phyloP scores from a whole-genome alignment of 2,329 filamentous ascomycete genomes.

The Penicillium sclerotiorum region DNA sequence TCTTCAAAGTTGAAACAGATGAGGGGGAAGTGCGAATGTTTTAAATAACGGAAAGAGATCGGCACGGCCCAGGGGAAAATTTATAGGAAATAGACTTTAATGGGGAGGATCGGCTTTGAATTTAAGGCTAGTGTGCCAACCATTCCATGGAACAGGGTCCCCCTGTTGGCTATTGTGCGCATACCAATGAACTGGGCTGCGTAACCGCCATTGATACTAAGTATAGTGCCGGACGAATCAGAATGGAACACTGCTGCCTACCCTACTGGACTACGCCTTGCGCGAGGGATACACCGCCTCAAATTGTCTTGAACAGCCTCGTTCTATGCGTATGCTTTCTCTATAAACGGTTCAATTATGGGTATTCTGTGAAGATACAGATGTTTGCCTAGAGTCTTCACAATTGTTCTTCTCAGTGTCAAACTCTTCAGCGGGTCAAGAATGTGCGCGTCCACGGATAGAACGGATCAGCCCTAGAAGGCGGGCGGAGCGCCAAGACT shows the following conservation, averaged over 20 bases:
- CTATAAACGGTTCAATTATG: background rate
- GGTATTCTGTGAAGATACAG: background rate
- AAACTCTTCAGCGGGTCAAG: background rate
- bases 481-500: constrained; percentile 16
- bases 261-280: background rate
- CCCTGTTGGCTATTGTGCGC: background rate
- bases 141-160: constrained; percentile 1
- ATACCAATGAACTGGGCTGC: constrained; percentile 7
- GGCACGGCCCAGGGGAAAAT: constrained; percentile 9
- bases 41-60: constrained; percentile 13
- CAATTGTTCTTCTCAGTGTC: background rate
- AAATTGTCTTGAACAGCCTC: constrained; percentile 3
- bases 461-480: constrained; percentile 13
- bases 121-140: constrained; percentile 8
- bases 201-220: constrained; percentile 19
- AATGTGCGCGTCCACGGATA: background rate
- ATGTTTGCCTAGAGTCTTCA: no score
- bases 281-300: constrained; percentile 15
- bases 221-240: constrained; percentile 14
- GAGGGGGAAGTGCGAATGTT: background rate
- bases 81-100: constrained; percentile 4
- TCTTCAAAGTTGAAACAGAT: background rate
- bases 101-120: constrained; percentile 22
- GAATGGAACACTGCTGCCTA: constrained; percentile 29
- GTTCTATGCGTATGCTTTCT: background rate